A percentile compares a stretch with the other conserved stretches of the same genome.
These are phyloP conservation scores for Monilinia polystroma DNA, from an alignment of 2,329 filamentous ascomycete species.

Conservation along the genomic window DNA sequence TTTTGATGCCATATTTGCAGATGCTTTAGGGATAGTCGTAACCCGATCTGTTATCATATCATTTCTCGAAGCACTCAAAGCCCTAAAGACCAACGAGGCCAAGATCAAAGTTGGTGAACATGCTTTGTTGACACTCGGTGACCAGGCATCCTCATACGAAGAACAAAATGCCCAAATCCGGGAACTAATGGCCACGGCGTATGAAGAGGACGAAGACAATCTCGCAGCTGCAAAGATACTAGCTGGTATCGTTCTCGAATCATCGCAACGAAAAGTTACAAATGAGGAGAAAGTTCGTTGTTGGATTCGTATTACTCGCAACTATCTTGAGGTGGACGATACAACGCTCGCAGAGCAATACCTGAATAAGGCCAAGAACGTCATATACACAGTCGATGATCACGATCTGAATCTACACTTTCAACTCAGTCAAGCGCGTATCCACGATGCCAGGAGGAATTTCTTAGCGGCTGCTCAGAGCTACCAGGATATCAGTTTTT, in stretches of 20 bases:
- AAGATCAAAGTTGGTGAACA: slow-evolving; percentile 75
- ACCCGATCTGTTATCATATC: slow-evolving; percentile 41
- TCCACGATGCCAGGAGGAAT: slow-evolving; percentile 83
- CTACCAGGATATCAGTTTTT: slow-evolving; percentile 85
- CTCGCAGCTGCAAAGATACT: slow-evolving; percentile 73
- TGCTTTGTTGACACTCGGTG: slow-evolving; percentile 64
- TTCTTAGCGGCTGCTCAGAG: slow-evolving; percentile 85
- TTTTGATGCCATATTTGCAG: slow-evolving; percentile 39
- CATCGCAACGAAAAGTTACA: slow-evolving; percentile 78
- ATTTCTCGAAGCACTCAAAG: slow-evolving; percentile 63
- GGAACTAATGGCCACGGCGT: slow-evolving; percentile 76
- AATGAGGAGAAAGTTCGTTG: slow-evolving; percentile 79
- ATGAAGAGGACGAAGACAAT: slow-evolving; percentile 82
- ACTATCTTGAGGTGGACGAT: slow-evolving; percentile 93
- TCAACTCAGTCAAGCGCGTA: slow-evolving; percentile 86
- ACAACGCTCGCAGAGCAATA: slow-evolving; percentile 80
- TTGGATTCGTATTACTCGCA: slow-evolving; percentile 92
- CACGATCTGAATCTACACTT: slow-evolving; percentile 78
- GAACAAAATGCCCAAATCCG: slow-evolving; percentile 81
- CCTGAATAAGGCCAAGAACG: slow-evolving; percentile 92
- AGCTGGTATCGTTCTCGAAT: slow-evolving; percentile 78
- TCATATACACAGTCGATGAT: slow-evolving; percentile 77
- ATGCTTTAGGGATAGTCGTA: slow-evolving; percentile 39
- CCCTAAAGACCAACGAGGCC: slow-evolving; percentile 59
- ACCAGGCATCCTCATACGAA: slow-evolving; percentile 68